phyloP scores from a whole-genome alignment of 116 monocot species.

The Trichopus zeylanicus region DNA sequence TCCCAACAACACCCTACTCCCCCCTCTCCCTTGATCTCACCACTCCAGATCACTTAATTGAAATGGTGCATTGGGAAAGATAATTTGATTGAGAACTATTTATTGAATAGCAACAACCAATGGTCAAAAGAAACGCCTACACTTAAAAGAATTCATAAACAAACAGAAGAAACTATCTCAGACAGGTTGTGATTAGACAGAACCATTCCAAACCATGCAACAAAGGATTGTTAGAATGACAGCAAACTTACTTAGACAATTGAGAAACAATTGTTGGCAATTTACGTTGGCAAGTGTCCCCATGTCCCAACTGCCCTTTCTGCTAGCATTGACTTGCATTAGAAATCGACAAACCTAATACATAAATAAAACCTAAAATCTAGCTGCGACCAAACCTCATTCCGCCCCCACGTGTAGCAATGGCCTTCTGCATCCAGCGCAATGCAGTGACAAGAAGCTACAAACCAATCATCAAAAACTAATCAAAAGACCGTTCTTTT shows the following conservation, averaged over 20 bases:
- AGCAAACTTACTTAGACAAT: constrained; percentile 60
- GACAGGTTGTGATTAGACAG: no score
- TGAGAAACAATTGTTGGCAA: constrained; percentile 70
- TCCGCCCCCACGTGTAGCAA: constrained; percentile 96
- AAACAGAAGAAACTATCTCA: no score
- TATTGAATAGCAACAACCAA: no score
- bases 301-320: constrained; percentile 97
- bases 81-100: no score
- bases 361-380: not conserved
- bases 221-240: not conserved
- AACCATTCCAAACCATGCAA: not conserved
- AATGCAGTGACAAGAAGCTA: constrained; percentile 90
- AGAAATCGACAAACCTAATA: not conserved
- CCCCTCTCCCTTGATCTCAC: no score
- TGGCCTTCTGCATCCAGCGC: constrained; percentile 83
- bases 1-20: no score
- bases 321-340: constrained; percentile 14
- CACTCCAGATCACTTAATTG: no score
- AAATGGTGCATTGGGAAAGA: no score
- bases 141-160: no score
- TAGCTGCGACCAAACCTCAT: constrained; percentile 61
- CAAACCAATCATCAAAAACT: constrained; percentile 6
- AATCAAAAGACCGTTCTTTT: not conserved
- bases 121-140: no score
- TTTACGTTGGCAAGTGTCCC: constrained; percentile 59